phyloP scores from a whole-genome alignment of 1,284 basidiomycete species.

The Ceratobasidium sp. region DNA sequence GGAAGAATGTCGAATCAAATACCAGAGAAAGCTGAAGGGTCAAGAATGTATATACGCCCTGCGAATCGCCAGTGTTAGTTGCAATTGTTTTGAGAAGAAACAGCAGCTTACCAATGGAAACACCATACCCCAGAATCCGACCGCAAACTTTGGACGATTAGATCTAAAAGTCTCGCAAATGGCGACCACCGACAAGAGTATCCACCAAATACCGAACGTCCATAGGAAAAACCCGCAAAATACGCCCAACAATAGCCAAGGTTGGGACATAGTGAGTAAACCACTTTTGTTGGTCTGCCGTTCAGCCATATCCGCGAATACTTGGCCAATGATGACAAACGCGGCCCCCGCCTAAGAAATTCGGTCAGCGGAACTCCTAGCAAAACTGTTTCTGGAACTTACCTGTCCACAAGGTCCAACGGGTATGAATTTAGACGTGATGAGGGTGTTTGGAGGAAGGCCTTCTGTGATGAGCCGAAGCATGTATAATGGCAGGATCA shows the following conservation, averaged over 20 bases:
- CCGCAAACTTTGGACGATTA: slow-evolving; percentile 34
- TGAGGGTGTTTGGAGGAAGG: slow-evolving; percentile 29
- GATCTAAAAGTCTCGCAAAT: slow-evolving; percentile 20
- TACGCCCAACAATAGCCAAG: not conserved
- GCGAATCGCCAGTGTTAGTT: not conserved
- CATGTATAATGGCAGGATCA: slow-evolving; percentile 33
- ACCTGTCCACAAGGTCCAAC: slow-evolving; percentile 40
- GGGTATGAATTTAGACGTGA: slow-evolving; percentile 36
- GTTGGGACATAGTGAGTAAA: not conserved
- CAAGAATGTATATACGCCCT: slow-evolving; percentile 34
- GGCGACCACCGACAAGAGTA: slow-evolving; percentile 11
- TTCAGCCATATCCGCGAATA: slow-evolving; percentile 10
- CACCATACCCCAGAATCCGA: slow-evolving; percentile 40
- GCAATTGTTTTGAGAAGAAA: not conserved
- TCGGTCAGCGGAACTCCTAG: not conserved
- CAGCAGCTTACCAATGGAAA: slow-evolving; percentile 21
- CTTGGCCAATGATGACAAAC: slow-evolving; percentile 23
- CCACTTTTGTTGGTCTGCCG: not conserved
- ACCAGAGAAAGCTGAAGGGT: slow-evolving; percentile 21
- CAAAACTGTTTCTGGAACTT: not conserved
- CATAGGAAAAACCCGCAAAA: slow-evolving; percentile 22
- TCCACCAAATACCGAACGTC: slow-evolving; percentile 39
- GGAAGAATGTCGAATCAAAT: slow-evolving; percentile 32
- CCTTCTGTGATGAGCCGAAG: slow-evolving; percentile 35
- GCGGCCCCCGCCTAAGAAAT: slow-evolving; percentile 18